These are phyloP conservation scores for Penicillium capsulatum DNA, from an alignment of 2,329 filamentous ascomycete genomes.

Conservation along the genomic window DNA sequence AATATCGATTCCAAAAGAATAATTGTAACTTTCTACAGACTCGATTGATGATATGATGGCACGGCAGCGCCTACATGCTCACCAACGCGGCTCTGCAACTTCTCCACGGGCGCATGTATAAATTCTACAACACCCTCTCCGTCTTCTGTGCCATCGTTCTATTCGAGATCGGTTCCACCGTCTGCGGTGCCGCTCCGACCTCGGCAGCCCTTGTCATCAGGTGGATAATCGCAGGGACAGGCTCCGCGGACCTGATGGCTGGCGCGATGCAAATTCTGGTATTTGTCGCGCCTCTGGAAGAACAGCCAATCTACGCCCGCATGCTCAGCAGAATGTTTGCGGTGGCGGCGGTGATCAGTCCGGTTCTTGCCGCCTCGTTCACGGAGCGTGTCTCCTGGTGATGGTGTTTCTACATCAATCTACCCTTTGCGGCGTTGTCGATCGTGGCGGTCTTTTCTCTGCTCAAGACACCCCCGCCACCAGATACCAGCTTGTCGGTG, in stretches of 20 bases:
- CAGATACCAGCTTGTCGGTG: too few species aligned
- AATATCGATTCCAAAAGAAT: too few species aligned
- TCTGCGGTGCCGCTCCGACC: conserved; percentile 34
- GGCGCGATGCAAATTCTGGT: conserved; percentile 24
- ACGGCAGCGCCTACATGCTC: conserved; percentile 5
- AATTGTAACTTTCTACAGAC: too few species aligned
- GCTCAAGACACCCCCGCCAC: too few species aligned
- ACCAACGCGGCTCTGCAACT: conserved; percentile 33
- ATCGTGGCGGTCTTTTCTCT: too few species aligned
- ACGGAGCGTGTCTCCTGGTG: conserved; percentile 41
- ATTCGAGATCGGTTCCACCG: conserved; percentile 37
- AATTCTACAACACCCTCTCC: conserved; percentile 31
- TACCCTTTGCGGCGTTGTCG: too few species aligned
- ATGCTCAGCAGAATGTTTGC: conserved; percentile 55
- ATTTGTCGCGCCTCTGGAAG: conserved; percentile 48
- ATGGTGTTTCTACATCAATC: conserved; percentile 46
- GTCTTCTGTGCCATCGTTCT: conserved; percentile 30
- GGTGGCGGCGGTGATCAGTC: conserved; percentile 37
- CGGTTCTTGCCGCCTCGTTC: conserved; percentile 41
- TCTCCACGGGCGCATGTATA: conserved; percentile 33
- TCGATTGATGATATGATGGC: too few species aligned
- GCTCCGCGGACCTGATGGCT: conserved; percentile 30
- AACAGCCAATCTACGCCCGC: conserved; percentile 43
- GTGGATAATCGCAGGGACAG: conserved; percentile 31
- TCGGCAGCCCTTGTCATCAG: conserved; percentile 33